phyloP scores from a whole-genome alignment of 2,329 filamentous ascomycete genomes.

The Aspergillus eucalypticola region DNA sequence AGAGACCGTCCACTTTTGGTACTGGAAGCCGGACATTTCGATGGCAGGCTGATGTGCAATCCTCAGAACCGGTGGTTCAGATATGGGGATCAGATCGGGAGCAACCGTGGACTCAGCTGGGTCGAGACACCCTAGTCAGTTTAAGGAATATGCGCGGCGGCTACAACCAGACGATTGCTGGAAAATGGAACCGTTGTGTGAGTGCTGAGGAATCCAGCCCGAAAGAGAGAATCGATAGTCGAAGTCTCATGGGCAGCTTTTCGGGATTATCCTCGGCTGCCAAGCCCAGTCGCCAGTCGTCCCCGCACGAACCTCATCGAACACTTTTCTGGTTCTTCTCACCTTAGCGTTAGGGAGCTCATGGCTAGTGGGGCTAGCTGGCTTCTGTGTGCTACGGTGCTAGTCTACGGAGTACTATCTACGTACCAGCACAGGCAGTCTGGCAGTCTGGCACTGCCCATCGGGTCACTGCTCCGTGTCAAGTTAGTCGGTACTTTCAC shows the following conservation, averaged over 20 bases:
- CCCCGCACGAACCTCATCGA: conserved; percentile 11
- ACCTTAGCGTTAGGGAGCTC: conserved; percentile 1
- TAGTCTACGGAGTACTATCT: no score
- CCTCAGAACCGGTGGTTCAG: not conserved
- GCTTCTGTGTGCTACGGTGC: not conserved
- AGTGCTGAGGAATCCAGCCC: not conserved
- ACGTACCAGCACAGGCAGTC: not conserved
- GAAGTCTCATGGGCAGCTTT: not conserved
- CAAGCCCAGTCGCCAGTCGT: conserved; percentile 1
- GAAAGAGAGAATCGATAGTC: not conserved
- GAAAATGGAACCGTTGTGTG: not conserved
- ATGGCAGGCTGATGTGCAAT: not conserved
- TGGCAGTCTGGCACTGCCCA: not conserved
- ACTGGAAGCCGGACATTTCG: conserved; percentile 39
- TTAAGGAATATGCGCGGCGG: conserved; percentile 1
- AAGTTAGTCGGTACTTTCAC: conserved; percentile 3
- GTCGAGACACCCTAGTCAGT: not conserved
- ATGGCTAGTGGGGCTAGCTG: conserved; percentile 6
- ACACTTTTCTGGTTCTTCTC: conserved; percentile 6
- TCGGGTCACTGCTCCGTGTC: conserved; percentile 3
- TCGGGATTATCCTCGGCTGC: not conserved
- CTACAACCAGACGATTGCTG: not conserved
- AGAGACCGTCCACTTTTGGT: conserved; percentile 50
- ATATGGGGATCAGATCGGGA: conserved; percentile 6
- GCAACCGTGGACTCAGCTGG: conserved; percentile 3